These are phyloP conservation scores for Pseudogymnoascus sp. DNA, from an alignment of 2,329 filamentous ascomycete genomes.

Conservation along the genomic window DNA sequence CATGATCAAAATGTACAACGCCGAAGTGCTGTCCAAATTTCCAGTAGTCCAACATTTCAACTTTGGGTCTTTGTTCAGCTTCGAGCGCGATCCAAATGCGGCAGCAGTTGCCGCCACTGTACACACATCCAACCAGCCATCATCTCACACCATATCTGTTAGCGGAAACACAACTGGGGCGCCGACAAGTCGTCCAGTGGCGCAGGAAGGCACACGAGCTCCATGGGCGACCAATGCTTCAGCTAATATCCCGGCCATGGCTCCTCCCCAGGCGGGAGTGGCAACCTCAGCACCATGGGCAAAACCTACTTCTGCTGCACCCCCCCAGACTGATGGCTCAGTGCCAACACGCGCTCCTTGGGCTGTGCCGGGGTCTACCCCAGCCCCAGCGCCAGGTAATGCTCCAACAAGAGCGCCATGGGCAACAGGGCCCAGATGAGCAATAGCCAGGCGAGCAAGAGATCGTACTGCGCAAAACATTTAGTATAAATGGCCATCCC, in stretches of 20 bases:
- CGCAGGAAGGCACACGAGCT: conserved; percentile 21
- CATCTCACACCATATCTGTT: conserved; percentile 8
- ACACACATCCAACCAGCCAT: conserved; percentile 50
- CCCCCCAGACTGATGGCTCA: background rate
- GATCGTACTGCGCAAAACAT: background rate
- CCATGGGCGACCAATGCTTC: conserved; percentile 19
- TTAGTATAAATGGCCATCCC: background rate
- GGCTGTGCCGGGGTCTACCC: conserved; percentile 12
- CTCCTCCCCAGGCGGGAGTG: background rate
- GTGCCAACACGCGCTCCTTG: conserved; percentile 10
- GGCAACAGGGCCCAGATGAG: conserved; percentile 15
- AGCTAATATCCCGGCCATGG: background rate
- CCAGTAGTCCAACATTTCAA: conserved; percentile 96
- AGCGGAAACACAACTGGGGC: conserved; percentile 11
- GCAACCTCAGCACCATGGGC: conserved; percentile 29
- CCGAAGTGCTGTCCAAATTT: conserved; percentile 92
- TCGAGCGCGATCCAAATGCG: conserved; percentile 60
- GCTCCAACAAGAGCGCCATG: conserved; percentile 32
- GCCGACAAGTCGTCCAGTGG: conserved; percentile 13
- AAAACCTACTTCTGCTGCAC: conserved; percentile 9
- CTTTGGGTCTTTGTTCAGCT: conserved; percentile 73
- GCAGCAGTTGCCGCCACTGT: conserved; percentile 39
- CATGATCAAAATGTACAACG: conserved; percentile 98
- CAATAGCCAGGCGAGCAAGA: background rate
- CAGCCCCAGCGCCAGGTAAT: conserved; percentile 13